Base-by-base conservation (phyloP, 176 grass and related monocot genomes). In the Alopecurus myosuroides region DNA sequence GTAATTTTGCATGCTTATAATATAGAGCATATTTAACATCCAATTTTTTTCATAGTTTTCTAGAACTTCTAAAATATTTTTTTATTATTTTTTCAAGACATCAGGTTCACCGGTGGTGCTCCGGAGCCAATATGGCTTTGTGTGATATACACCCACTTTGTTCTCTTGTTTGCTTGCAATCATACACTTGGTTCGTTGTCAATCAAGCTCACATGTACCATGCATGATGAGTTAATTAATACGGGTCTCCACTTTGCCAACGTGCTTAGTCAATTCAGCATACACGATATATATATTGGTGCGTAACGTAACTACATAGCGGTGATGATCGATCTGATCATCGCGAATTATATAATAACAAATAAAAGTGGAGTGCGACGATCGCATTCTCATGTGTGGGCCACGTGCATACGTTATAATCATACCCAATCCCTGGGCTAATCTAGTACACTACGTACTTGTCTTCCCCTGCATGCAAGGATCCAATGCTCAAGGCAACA, bases 381-480 rank as follows among this genome's bases (percentile, higher is more conserved):
- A 58, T 62, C 74, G 34, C 25, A 35, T 51, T 74, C 10, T 74
- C 76, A 33, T 79, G 74, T 46, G 87, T 79, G 82, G 76, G 87
- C 57, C 87, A 80, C 15, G 67, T 84, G 87, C 42, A 73, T 72
- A 35, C 15, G 45, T 67, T 35, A 23, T 12, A 44, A 74, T 80
- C 81, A 88, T 80, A 44, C 34, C 5, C 65, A 28, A 31, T 63
- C 13, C 26, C 4, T 62, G 26, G 26, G 15, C 0, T 17, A 28
- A 71, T 72, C 39, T 44, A 42, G 22, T 3, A 64, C 7, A 9
- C 13, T 4, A 5, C 28, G n/a, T 26, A 44, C 49, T 77, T 42
- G 53, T 40, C 81, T 79, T 84, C 11, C 66, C 66, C 0, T 45
- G 42, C 42, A 12, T 84, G 81, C 66, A 84, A 72, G 86, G 63